A percentile compares a stretch with the other conserved stretches of the same genome.
Evolutionary conservation across 768 basidiomycete species (phyloP).

Genomic region (Lactarius sp.): DNA sequence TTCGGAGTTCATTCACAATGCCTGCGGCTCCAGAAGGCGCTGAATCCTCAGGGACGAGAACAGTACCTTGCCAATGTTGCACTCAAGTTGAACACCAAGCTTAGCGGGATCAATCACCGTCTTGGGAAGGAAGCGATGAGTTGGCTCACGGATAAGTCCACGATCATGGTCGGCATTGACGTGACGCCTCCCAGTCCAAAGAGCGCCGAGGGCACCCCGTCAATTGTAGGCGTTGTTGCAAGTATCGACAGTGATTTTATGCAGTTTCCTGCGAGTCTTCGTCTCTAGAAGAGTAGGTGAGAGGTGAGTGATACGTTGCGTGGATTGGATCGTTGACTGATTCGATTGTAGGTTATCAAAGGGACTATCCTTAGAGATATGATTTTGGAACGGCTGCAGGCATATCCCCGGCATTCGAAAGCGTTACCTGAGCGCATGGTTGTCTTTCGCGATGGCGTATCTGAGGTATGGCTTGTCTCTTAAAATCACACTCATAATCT

Average conservation of each 20-base stretch:
- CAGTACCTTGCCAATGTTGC: too few relatives aligned
- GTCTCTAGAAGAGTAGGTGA: too few relatives aligned
- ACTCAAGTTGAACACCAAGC: too few relatives aligned
- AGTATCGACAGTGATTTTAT: slow-evolving; percentile 64
- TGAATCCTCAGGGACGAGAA: slow-evolving; percentile 47
- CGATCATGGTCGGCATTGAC: too few relatives aligned
- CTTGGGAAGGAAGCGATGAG: slow-evolving; percentile 47
- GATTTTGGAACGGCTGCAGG: slow-evolving; percentile 38
- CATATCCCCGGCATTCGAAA: slow-evolving; percentile 40
- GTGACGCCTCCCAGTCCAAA: too few relatives aligned
- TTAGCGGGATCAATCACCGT: slow-evolving; percentile 59
- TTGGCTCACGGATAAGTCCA: too few relatives aligned
- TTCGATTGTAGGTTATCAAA: slow-evolving; percentile 29
- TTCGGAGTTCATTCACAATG: slow-evolving; percentile 72
- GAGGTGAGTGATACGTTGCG: slow-evolving; percentile 32
- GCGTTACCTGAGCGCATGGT: slow-evolving; percentile 49
- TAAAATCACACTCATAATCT: too few relatives aligned
- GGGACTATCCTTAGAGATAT: slow-evolving; percentile 51
- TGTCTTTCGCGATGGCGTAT: too few relatives aligned
- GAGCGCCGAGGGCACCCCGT: too few relatives aligned
- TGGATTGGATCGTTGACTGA: too few relatives aligned
- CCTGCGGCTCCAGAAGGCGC: slow-evolving; percentile 60
- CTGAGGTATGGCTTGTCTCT: slow-evolving; percentile 32
- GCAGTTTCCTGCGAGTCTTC: slow-evolving; percentile 38
- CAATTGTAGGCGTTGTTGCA: slow-evolving; percentile 41